A percentile compares a stretch with the other conserved stretches of the same genome.
phyloP scores from a whole-genome alignment of 179 eudicot species.

The Silene coronaria region DNA sequence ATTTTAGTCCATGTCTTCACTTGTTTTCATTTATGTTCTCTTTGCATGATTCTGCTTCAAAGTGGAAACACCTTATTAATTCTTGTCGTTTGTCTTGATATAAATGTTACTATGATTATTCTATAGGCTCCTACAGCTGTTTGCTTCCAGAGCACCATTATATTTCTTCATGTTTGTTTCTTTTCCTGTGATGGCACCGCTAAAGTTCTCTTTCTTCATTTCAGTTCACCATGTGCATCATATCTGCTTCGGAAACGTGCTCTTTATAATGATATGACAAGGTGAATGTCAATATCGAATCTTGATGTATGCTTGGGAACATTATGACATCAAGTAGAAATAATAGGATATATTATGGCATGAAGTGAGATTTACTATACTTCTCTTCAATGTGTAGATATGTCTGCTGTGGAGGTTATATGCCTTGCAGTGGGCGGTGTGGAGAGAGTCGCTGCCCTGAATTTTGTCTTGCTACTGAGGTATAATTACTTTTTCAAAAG shows the following conservation, averaged over 20 bases:
- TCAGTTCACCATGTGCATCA: conserved; percentile 85
- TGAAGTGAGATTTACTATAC: background rate
- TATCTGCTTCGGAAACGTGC: conserved; percentile 94
- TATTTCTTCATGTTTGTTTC: background rate
- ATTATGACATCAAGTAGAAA: too few relatives aligned
- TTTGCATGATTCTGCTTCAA: background rate
- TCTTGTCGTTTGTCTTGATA: background rate
- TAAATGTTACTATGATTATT: background rate
- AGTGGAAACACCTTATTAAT: background rate
- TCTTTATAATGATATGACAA: conserved; percentile 89
- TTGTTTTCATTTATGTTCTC: background rate
- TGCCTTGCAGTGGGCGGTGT: conserved; percentile 99
- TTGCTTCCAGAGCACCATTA: background rate
- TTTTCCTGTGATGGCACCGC: background rate
- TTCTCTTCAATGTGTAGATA: conserved; percentile 43
- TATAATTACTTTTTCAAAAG: conserved; percentile 15
- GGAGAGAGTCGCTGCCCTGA: conserved; percentile 93
- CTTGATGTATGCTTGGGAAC: background rate
- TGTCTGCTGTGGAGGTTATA: conserved; percentile 87
- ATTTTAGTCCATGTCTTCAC: background rate
- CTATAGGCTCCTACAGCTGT: background rate
- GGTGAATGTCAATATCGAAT: conserved; percentile 37
- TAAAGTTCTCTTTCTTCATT: background rate
- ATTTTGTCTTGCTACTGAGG: conserved; percentile 92
- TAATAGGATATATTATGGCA: background rate